phyloP scores from a whole-genome alignment of 139 green algal genomes.

The Picocystis salinarum region DNA sequence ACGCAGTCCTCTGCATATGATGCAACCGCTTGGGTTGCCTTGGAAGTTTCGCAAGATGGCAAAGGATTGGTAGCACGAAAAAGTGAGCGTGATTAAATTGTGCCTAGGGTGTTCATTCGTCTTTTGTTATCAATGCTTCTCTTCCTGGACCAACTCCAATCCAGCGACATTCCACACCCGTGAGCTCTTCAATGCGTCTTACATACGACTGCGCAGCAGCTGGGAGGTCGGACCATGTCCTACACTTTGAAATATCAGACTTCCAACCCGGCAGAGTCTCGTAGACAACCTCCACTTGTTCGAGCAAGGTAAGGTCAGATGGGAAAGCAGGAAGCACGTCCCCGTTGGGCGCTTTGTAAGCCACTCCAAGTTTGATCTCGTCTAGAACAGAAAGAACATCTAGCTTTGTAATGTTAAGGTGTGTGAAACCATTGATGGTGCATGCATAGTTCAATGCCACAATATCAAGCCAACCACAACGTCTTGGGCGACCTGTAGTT shows the following conservation, averaged over 20 bases:
- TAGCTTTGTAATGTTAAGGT: slow-evolving; percentile 98
- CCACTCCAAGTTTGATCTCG: slow-evolving; percentile 68
- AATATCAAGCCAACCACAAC: slow-evolving; percentile 96
- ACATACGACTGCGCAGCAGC: slow-evolving; percentile 53
- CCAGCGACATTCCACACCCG: slow-evolving; percentile 67
- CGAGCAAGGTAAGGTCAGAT: slow-evolving; percentile 11
- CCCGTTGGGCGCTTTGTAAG: slow-evolving; percentile 25
- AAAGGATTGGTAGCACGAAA: no score
- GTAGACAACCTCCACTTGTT: slow-evolving; percentile 53
- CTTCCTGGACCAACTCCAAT: slow-evolving; percentile 92
- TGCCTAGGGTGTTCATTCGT: no score
- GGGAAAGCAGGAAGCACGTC: slow-evolving; percentile 33
- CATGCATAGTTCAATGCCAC: slow-evolving; percentile 68
- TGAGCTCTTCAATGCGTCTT: slow-evolving; percentile 61
- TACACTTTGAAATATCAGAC: slow-evolving; percentile 47
- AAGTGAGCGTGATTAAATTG: no score
- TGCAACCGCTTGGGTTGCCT: no score
- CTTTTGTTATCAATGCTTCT: slow-evolving; percentile 62
- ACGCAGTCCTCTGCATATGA: no score
- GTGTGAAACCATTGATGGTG: slow-evolving; percentile 89
- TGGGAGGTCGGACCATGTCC: slow-evolving; percentile 71
- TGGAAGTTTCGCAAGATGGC: no score
- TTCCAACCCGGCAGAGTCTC: slow-evolving; percentile 88
- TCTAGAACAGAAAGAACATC: slow-evolving; percentile 69
- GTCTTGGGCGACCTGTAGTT: slow-evolving; percentile 81